These are phyloP conservation scores for Mycena galericulata DNA, from an alignment of 768 basidiomycete species.

Conservation along the genomic window DNA sequence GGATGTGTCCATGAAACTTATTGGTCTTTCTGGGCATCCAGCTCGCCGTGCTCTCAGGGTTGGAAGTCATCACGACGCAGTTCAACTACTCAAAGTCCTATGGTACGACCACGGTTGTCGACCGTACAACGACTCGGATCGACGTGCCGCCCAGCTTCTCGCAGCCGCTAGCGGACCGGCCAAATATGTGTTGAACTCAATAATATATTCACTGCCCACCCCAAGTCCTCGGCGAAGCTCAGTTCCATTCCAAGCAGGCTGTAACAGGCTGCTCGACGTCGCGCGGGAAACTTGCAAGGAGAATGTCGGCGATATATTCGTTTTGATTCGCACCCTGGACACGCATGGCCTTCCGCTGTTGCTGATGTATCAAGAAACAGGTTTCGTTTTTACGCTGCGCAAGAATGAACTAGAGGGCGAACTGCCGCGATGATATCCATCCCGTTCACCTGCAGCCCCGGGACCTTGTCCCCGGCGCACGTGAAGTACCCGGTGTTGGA, in stretches of 20 bases:
- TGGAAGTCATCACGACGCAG: too few relatives aligned
- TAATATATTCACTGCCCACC: too few relatives aligned
- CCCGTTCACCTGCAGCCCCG: conserved; percentile 96
- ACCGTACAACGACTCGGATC: too few relatives aligned
- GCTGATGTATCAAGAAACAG: conserved; percentile 77
- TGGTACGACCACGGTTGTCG: too few relatives aligned
- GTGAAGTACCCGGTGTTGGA: conserved; percentile 96
- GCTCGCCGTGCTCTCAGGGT: too few relatives aligned
- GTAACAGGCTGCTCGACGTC: conserved; percentile 89
- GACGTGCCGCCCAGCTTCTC: too few relatives aligned
- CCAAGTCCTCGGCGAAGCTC: too few relatives aligned
- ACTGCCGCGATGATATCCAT: conserved; percentile 91
- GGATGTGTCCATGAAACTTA: too few relatives aligned
- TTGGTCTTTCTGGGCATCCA: too few relatives aligned
- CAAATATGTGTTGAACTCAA: too few relatives aligned
- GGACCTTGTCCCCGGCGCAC: conserved; percentile 96
- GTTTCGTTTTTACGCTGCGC: conserved; percentile 80
- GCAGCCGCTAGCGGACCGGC: too few relatives aligned
- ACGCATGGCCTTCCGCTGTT: conserved; percentile 73
- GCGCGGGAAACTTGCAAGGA: conserved; percentile 96
- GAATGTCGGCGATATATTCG: conserved; percentile 89
- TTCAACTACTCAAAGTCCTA: too few relatives aligned
- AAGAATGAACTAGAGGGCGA: conserved; percentile 74
- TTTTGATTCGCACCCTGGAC: conserved; percentile 70
- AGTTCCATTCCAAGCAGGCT: conserved; percentile 85